These are phyloP conservation scores for Thelephora aurantiotincta DNA, from an alignment of 768 basidiomycete species.

Conservation along the genomic window DNA sequence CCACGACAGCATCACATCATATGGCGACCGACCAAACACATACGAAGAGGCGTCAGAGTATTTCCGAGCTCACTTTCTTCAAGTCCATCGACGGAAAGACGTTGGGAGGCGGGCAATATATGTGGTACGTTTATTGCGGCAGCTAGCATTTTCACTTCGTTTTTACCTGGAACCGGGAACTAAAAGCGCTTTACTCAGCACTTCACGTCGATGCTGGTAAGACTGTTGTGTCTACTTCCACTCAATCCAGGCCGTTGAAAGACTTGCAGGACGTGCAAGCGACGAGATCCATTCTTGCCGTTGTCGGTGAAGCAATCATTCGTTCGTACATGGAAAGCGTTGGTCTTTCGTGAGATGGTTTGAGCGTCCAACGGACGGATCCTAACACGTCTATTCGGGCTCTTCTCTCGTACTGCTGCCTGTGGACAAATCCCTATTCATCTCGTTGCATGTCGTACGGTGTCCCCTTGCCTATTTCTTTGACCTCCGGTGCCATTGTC, in stretches of 20 bases:
- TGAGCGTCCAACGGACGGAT: no score
- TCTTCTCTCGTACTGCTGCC: no score
- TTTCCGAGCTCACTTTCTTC: constrained; percentile 79
- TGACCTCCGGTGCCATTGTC: no score
- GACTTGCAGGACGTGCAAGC: constrained; percentile 57
- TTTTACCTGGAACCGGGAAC: background rate
- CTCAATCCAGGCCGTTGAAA: background rate
- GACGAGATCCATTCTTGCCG: constrained; percentile 72
- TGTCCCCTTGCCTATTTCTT: no score
- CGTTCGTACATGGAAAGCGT: constrained; percentile 15
- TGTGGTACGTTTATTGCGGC: constrained; percentile 10
- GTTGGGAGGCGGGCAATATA: constrained; percentile 71
- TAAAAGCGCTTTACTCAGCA: constrained; percentile 10
- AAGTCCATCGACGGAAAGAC: constrained; percentile 68
- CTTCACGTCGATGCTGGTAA: constrained; percentile 17
- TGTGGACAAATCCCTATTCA: no score
- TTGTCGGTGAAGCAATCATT: constrained; percentile 24
- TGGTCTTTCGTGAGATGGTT: constrained; percentile 12
- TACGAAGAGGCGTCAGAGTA: constrained; percentile 74
- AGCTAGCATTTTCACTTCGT: constrained; percentile 53
- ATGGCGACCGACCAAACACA: constrained; percentile 67
- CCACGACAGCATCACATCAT: constrained; percentile 55
- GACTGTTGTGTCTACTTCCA: background rate
- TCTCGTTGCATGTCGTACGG: no score
- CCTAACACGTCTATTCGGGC: no score